Conservation (phyloP, 1,284 basidiomycete genomes). For the Malassezia pachydermatis region DNA sequence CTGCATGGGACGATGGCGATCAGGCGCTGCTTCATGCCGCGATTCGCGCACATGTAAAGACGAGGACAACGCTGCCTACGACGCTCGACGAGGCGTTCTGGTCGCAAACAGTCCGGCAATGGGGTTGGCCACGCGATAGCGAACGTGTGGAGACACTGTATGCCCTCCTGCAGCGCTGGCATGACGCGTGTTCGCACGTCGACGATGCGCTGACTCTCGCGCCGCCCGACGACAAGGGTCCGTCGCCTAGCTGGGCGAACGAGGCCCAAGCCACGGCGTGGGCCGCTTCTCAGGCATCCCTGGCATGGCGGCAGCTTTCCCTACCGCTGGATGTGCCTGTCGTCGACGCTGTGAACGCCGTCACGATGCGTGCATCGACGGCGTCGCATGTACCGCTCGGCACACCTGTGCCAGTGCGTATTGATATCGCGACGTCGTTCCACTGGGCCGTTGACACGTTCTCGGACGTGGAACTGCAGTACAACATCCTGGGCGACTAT, state of each 20-base stretch:
- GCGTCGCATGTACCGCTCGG: not conserved
- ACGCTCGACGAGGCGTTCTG: not conserved
- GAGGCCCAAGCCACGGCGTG: not conserved
- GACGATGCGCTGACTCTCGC: not conserved
- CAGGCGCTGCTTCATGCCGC: conserved; percentile 1
- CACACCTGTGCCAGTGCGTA: not conserved
- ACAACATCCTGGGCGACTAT: conserved; percentile 32
- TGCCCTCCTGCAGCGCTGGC: not conserved
- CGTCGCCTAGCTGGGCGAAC: not conserved
- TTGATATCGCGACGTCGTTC: conserved; percentile 4
- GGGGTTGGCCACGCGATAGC: conserved; percentile 7
- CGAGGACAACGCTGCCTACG: too few relatives aligned
- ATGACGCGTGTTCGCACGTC: not conserved
- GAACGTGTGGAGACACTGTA: not conserved
- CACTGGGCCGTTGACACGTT: not conserved
- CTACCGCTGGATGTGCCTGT: conserved; percentile 12
- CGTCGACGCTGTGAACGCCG: conserved; percentile 7
- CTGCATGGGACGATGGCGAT: conserved; percentile 19
- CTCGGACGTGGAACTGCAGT: conserved; percentile 17
- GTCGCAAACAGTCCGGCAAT: not conserved
- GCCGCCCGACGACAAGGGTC: not conserved
- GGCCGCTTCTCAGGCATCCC: not conserved
- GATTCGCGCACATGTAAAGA: too few relatives aligned
- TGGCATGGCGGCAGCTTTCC: conserved; percentile 7
- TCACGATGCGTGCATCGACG: not conserved